phyloP scores from a whole-genome alignment of 116 monocot species.

The Cymodocea nodosa region DNA sequence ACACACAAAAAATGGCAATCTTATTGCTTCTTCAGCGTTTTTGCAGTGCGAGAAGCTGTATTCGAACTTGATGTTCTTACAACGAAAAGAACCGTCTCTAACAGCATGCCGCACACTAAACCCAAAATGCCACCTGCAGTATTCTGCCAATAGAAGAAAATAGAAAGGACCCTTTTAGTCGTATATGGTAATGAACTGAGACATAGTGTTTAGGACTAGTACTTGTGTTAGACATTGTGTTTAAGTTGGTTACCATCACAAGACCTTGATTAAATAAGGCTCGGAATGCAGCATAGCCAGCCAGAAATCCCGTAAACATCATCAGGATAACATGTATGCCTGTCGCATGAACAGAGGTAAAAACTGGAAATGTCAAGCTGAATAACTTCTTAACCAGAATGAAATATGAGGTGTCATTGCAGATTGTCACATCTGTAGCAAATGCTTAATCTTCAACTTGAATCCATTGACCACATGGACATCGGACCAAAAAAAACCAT shows the following conservation, averaged over 20 bases:
- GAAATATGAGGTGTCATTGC: too few relatives aligned
- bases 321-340: constrained; percentile 76
- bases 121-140: constrained; percentile 84
- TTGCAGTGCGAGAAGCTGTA: constrained; percentile 15
- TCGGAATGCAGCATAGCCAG: constrained; percentile 77
- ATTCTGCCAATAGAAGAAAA: constrained; percentile 34
- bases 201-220: too few relatives aligned
- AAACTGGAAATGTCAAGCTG: too few relatives aligned
- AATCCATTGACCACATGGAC: too few relatives aligned
- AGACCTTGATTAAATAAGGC: constrained; percentile 72
- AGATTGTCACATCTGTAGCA: too few relatives aligned
- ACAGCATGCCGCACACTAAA: constrained; percentile 61
- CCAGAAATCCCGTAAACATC: constrained; percentile 83
- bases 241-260: constrained; percentile 44
- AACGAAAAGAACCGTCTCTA: constrained; percentile 80
- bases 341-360: constrained; percentile 15
- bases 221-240: background rate
- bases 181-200: too few relatives aligned
- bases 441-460: too few relatives aligned
- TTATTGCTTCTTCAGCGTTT: constrained; percentile 45
- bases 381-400: too few relatives aligned
- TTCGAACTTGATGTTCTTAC: constrained; percentile 49
- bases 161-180: too few relatives aligned
- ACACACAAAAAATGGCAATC: constrained; percentile 7
- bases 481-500: too few relatives aligned